Percentiles rank a stretch among this genome's conserved stretches.
Evolutionary conservation across 2,329 filamentous ascomycete genomes (phyloP).

Genomic region (Aspergillus chevalieri): DNA sequence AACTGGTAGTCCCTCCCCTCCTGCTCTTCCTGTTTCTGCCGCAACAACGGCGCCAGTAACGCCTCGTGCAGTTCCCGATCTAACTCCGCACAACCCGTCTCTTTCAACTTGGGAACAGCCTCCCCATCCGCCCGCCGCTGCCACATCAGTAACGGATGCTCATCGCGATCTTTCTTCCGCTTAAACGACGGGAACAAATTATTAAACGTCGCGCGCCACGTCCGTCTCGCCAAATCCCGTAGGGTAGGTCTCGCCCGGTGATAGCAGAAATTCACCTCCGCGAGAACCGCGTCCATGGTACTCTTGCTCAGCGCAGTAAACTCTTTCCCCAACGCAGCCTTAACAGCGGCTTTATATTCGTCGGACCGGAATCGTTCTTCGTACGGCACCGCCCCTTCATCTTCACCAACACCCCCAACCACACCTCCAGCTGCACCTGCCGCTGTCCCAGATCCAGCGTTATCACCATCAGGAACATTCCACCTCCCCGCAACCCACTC

Average conservation of each 20-base stretch:
- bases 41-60: conserved; percentile 33
- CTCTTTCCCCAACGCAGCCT: conserved; percentile 34
- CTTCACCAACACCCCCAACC: conserved; percentile 7
- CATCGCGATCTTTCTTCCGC: conserved; percentile 34
- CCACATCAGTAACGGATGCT: conserved; percentile 37
- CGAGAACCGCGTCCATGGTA: conserved; percentile 42
- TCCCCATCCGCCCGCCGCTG: conserved; percentile 27
- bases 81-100: conserved; percentile 39
- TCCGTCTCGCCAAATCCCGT: conserved; percentile 37
- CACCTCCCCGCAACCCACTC: conserved; percentile 44
- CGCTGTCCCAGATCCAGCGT: conserved; percentile 1
- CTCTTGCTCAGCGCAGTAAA: conserved; percentile 40
- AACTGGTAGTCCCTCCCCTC: conserved; percentile 31
- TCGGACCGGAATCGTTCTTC: conserved; percentile 41
- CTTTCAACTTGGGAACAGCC: conserved; percentile 29
- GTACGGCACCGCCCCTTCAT: conserved; percentile 23
- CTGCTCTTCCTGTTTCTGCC: conserved; percentile 30
- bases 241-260: conserved; percentile 38
- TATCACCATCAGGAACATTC: conserved; percentile 29
- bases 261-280: conserved; percentile 45
- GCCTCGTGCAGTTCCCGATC: conserved; percentile 36
- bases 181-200: conserved; percentile 39
- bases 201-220: conserved; percentile 41
- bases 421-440: conserved; percentile 4
- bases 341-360: conserved; percentile 39